phyloP scores from a whole-genome alignment of 1,284 basidiomycete species.

The Malassezia arunalokei region DNA sequence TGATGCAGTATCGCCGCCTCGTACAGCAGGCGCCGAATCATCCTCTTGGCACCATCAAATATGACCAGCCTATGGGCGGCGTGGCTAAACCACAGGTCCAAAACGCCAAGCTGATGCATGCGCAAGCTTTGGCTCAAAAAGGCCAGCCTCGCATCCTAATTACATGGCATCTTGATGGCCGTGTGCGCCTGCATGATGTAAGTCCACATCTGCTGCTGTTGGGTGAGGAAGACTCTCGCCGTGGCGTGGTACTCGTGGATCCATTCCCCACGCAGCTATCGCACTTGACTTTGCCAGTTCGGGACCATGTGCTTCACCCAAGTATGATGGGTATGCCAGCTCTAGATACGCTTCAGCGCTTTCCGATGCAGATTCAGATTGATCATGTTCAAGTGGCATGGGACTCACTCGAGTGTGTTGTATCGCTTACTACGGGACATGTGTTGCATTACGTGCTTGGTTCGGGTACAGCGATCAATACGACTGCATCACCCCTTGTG shows the following conservation, averaged over 20 bases:
- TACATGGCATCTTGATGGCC: constrained; percentile 42
- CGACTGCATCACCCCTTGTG: background rate
- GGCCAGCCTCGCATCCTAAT: constrained; percentile 24
- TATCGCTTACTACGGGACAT: constrained; percentile 28
- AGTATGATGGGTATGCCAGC: constrained; percentile 22
- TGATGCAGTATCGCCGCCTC: constrained; percentile 29
- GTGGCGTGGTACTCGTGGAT: constrained; percentile 17
- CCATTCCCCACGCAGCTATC: constrained; percentile 34
- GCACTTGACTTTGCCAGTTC: constrained; percentile 30
- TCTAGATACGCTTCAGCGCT: constrained; percentile 17
- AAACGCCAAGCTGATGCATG: constrained; percentile 4
- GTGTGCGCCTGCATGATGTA: constrained; percentile 34
- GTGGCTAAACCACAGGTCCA: constrained; percentile 3
- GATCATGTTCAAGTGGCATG: constrained; percentile 24
- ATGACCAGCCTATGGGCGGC: constrained; percentile 8
- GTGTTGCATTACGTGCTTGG: constrained; percentile 19
- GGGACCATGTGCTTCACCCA: constrained; percentile 17
- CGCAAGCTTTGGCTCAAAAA: constrained; percentile 6
- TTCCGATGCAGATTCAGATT: constrained; percentile 16
- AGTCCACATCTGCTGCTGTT: constrained; percentile 36
- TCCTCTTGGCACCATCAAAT: constrained; percentile 1
- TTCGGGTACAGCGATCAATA: background rate
- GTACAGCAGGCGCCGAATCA: constrained; percentile 6
- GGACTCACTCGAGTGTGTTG: constrained; percentile 28
- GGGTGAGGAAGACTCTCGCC: constrained; percentile 18